These are phyloP conservation scores for Colletotrichum spinosum DNA, from an alignment of 2,329 filamentous ascomycete species.

Conservation along the genomic window DNA sequence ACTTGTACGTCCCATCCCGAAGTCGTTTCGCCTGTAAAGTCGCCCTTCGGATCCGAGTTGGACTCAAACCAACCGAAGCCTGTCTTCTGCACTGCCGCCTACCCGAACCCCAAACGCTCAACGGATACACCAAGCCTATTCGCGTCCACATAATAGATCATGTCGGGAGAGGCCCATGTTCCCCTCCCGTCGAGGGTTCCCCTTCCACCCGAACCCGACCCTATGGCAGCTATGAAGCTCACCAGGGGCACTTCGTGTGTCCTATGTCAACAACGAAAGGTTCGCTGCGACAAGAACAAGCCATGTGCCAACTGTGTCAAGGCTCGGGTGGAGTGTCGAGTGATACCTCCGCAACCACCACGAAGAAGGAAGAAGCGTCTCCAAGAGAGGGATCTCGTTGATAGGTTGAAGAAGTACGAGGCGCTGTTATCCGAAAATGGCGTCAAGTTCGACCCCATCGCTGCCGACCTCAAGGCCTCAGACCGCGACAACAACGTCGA, in stretches of 20 bases:
- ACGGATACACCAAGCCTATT: neutral
- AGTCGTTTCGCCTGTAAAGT: conserved; percentile 34
- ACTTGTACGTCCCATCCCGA: conserved; percentile 23
- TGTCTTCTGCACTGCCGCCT: conserved; percentile 5
- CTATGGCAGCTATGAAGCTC: conserved; percentile 61
- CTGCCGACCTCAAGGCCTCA: conserved; percentile 58
- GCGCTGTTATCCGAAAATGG: conserved; percentile 72
- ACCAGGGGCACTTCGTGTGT: conserved; percentile 74
- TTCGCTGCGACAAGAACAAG: conserved; percentile 79
- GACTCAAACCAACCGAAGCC: conserved; percentile 28
- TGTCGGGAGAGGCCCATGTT: conserved; percentile 39
- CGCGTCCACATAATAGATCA: conserved; percentile 35
- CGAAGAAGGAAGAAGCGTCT: conserved; percentile 72
- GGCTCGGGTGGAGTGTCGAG: conserved; percentile 70
- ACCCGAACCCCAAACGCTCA: conserved; percentile 1
- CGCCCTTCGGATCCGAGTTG: conserved; percentile 33
- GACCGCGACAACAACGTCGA: conserved; percentile 33
- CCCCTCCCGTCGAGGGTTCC: conserved; percentile 39
- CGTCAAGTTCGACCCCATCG: conserved; percentile 76
- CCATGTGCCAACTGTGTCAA: conserved; percentile 78
- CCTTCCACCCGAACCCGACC: conserved; percentile 47
- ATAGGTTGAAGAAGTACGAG: conserved; percentile 78
- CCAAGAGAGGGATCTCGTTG: conserved; percentile 76
- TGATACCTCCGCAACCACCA: conserved; percentile 67
- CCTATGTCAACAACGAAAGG: conserved; percentile 80